Percentiles rank a stretch among this genome's conserved stretches.
These are phyloP conservation scores for Apiospora saccharicola DNA, from an alignment of 2,329 filamentous ascomycete genomes.

Conservation along the genomic window DNA sequence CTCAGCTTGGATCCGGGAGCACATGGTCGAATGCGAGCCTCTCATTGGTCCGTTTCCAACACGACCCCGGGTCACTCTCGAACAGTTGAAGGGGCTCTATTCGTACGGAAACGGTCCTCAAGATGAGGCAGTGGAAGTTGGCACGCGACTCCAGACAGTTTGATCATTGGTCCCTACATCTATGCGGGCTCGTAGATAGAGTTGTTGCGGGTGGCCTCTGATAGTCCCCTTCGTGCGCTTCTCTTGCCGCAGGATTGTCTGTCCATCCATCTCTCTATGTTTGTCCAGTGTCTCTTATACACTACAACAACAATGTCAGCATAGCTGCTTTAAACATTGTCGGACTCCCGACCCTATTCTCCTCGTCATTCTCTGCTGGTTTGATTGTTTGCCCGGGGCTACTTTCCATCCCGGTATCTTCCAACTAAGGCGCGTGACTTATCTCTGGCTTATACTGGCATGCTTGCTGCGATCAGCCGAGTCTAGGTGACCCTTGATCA, in stretches of 20 bases:
- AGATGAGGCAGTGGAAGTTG: slow-evolving; percentile 15
- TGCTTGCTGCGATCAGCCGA: not conserved
- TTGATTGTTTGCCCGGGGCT: not conserved
- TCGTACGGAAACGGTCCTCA: slow-evolving; percentile 4
- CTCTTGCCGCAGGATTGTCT: not conserved
- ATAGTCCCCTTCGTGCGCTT: slow-evolving; percentile 19
- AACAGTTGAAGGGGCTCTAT: slow-evolving; percentile 12
- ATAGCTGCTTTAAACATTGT: slow-evolving; percentile 13
- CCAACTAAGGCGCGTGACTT: slow-evolving; percentile 5
- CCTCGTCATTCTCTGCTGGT: not conserved
- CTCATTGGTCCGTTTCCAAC: slow-evolving; percentile 1
- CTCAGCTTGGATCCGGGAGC: not conserved
- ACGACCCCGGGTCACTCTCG: slow-evolving; percentile 5
- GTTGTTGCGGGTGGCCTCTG: slow-evolving; percentile 13
- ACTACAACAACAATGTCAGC: not conserved
- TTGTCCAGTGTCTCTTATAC: slow-evolving; percentile 1
- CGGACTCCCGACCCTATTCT: not conserved
- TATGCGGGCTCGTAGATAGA: slow-evolving; percentile 18
- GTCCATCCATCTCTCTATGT: not conserved
- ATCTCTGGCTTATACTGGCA: not conserved
- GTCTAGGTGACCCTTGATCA: not conserved
- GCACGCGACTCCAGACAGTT: slow-evolving; percentile 20
- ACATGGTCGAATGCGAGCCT: not conserved
- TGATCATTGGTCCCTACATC: slow-evolving; percentile 11
- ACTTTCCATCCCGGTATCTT: not conserved